Conservation (phyloP, 176 grass and related monocot genomes). For the Zizania latifolia region DNA sequence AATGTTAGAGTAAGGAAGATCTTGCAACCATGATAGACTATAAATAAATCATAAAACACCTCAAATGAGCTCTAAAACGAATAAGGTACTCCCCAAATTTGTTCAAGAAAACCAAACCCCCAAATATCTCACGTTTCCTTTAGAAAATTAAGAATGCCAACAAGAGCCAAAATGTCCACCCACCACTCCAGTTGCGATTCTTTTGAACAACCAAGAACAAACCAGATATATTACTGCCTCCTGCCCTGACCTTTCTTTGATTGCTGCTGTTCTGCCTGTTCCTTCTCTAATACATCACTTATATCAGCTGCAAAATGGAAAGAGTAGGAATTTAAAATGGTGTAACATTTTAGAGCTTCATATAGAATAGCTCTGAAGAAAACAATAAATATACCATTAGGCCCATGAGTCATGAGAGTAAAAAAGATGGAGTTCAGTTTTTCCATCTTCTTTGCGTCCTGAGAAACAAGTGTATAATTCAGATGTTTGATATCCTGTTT, state of each 20-base stretch:
- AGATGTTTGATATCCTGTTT: background rate
- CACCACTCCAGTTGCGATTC: background rate
- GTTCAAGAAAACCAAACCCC: no score
- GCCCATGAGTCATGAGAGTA: constrained; percentile 75
- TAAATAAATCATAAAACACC: background rate
- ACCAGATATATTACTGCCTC: constrained; percentile 48
- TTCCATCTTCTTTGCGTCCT: constrained; percentile 97
- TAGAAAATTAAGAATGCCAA: background rate
- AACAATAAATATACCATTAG: no score
- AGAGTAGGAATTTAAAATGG: no score
- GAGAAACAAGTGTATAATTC: constrained; percentile 1
- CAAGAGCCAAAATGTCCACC: no score
- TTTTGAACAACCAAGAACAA: background rate
- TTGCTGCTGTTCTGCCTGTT: constrained; percentile 73
- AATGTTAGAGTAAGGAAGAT: no score
- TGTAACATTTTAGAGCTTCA: background rate
- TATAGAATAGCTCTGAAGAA: background rate
- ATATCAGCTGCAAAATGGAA: no score
- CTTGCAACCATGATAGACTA: no score
- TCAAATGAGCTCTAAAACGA: background rate
- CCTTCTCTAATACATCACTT: no score
- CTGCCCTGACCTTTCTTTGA: constrained; percentile 82
- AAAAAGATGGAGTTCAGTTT: constrained; percentile 93
- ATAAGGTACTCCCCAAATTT: background rate
- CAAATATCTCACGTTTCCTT: background rate